Conservation (phyloP, 1,284 basidiomycete species). For the Austropuccinia psidii region DNA sequence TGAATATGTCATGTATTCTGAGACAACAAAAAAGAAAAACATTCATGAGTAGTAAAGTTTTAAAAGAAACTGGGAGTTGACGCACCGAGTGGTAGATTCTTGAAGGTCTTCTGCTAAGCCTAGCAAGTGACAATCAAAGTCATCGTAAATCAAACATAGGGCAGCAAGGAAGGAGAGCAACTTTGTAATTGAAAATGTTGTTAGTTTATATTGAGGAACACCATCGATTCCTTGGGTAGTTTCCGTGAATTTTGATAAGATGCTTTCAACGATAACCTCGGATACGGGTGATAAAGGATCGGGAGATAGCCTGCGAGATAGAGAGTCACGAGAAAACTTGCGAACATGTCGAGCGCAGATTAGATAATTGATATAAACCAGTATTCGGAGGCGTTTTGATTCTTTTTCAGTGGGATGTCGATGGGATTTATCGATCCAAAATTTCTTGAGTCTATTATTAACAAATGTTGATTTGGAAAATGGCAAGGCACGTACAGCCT, state of each 20-base stretch:
- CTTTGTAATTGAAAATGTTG: not conserved
- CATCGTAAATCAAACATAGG: constrained; percentile 27
- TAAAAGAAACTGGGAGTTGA: not conserved
- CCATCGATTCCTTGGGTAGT: not conserved
- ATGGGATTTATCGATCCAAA: no score
- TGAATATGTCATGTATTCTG: constrained; percentile 16
- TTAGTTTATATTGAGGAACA: not conserved
- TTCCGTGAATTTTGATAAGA: constrained; percentile 12
- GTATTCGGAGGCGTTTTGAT: constrained; percentile 2
- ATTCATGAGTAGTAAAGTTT: not conserved
- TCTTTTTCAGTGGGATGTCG: constrained; percentile 9
- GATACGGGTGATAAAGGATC: no score
- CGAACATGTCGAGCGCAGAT: not conserved
- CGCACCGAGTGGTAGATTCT: not conserved
- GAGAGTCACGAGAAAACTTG: not conserved
- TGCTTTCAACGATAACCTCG: constrained; percentile 21
- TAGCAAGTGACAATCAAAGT: not conserved
- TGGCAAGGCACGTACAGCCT: constrained; percentile 52
- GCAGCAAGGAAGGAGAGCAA: constrained; percentile 15
- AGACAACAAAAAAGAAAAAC: not conserved
- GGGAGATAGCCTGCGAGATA: not conserved
- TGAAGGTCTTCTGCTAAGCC: constrained; percentile 26
- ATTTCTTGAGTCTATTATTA: constrained; percentile 54
- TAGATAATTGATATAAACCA: constrained; percentile 26
- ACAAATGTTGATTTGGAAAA: constrained; percentile 62